phyloP scores from a whole-genome alignment of 495 filamentous ascomycete species.

The Schizothecium vesticola region DNA sequence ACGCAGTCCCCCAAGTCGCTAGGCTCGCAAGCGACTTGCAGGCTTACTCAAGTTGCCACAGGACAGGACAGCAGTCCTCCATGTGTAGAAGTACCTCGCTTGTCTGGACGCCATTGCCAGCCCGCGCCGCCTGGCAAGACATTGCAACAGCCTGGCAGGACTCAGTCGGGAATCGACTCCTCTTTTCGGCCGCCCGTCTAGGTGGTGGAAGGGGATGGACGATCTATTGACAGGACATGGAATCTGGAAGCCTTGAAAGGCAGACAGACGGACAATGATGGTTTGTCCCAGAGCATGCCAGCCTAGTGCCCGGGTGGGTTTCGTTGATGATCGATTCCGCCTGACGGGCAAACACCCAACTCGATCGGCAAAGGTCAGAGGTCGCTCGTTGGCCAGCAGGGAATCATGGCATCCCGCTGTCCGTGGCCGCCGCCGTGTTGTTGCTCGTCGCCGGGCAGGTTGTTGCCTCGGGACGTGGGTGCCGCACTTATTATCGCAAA shows the following conservation, averaged over 20 bases:
- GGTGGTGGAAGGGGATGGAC: neutral
- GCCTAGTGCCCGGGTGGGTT: neutral
- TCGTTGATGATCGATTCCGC: neutral
- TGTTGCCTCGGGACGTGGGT: neutral
- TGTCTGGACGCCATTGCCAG: slow-evolving; percentile 4
- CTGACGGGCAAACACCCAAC: neutral
- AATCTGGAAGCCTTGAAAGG: neutral
- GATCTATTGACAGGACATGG: neutral
- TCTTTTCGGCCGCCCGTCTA: neutral
- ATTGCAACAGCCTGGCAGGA: neutral
- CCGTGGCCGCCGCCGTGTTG: neutral
- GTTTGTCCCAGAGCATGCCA: neutral
- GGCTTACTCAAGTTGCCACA: slow-evolving; percentile 20
- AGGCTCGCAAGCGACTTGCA: slow-evolving; percentile 19
- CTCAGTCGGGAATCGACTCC: neutral
- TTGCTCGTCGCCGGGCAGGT: neutral
- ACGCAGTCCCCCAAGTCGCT: slow-evolving; percentile 26
- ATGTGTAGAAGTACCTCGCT: neutral
- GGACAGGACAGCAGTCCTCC: neutral
- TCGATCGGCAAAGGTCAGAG: neutral
- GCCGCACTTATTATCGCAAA: neutral
- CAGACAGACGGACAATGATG: neutral
- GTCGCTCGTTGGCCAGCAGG: neutral
- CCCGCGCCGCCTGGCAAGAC: neutral
- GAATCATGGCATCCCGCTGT: neutral